Percentiles rank a stretch among this genome's conserved stretches.
Evolutionary conservation across 805 yeast genomes (phyloP).

Genomic region (Saccharomycopsis fodiens): DNA sequence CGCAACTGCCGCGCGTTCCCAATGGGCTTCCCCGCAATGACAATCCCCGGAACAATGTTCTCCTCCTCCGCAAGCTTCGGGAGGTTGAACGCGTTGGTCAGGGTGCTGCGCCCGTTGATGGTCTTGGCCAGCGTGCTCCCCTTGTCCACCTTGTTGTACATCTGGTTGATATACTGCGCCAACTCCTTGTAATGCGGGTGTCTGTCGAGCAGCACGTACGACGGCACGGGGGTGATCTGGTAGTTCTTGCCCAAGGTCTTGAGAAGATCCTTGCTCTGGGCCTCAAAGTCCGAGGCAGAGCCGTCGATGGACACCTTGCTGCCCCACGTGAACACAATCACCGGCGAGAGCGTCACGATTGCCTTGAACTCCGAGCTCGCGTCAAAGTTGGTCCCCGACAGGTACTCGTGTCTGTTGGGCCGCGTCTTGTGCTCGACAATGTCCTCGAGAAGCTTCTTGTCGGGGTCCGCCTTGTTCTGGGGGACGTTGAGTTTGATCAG

Average conservation of each 20-base stretch:
- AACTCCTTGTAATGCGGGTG: slow-evolving; percentile 20
- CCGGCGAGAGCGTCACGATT: slow-evolving; percentile 18
- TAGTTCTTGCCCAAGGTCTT: slow-evolving; percentile 17
- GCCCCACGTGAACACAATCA: slow-evolving; percentile 20
- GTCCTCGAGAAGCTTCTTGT: background rate
- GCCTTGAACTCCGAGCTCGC: slow-evolving; percentile 19
- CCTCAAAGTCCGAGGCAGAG: background rate
- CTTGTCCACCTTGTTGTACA: slow-evolving; percentile 13
- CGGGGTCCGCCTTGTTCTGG: slow-evolving; percentile 3
- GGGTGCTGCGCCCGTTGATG: background rate
- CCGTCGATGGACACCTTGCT: slow-evolving; percentile 8
- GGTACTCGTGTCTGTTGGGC: background rate
- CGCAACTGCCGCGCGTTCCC: slow-evolving; percentile 19
- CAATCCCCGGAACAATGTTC: slow-evolving; percentile 18
- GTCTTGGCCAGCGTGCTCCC: slow-evolving; percentile 3
- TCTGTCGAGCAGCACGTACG: slow-evolving; percentile 17
- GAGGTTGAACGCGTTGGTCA: slow-evolving; percentile 4
- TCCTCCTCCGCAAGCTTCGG: slow-evolving; percentile 10
- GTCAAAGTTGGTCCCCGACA: slow-evolving; percentile 5
- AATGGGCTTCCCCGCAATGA: slow-evolving; percentile 20
- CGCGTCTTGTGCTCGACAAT: background rate
- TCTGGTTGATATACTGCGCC: slow-evolving; percentile 17
- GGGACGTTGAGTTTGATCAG: slow-evolving; percentile 3
- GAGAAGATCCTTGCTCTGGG: slow-evolving; percentile 6
- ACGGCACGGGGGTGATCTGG: slow-evolving; percentile 21